Evolutionary conservation across 495 filamentous ascomycete species (phyloP).

Genomic region (Neurospora sp.): DNA sequence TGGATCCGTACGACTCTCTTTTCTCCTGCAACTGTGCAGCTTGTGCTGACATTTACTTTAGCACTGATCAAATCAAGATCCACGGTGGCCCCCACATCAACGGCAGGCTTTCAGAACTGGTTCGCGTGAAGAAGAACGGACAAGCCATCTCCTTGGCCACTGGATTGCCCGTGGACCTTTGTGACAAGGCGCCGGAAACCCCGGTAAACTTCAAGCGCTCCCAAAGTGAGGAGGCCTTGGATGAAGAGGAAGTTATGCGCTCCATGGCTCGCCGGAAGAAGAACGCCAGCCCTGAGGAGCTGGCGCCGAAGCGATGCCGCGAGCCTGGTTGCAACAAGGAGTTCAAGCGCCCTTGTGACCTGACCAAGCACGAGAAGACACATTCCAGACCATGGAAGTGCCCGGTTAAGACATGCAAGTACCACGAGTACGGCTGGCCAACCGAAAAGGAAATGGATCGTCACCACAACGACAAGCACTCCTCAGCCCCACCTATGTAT

Average conservation of each 20-base stretch:
- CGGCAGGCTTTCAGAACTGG: constrained; percentile 67
- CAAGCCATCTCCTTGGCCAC: constrained; percentile 65
- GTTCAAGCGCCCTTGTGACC: constrained; percentile 85
- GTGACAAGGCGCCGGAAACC: constrained; percentile 32
- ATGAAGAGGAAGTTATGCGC: constrained; percentile 67
- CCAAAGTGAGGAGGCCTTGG: constrained; percentile 46
- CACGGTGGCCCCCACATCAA: constrained; percentile 67
- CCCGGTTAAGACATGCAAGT: constrained; percentile 68
- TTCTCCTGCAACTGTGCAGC: background rate
- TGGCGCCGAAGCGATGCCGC: constrained; percentile 59
- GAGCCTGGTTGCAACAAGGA: constrained; percentile 68
- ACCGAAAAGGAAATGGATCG: constrained; percentile 96
- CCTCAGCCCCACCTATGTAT: constrained; percentile 61
- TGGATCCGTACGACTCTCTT: constrained; percentile 37
- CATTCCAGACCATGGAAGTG: constrained; percentile 96
- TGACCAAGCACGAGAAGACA: constrained; percentile 95
- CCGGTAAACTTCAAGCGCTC: constrained; percentile 50
- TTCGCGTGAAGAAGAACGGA: constrained; percentile 64
- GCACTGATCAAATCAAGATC: constrained; percentile 58
- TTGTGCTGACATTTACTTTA: constrained; percentile 33
- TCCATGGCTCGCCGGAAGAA: constrained; percentile 90
- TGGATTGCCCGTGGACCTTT: constrained; percentile 39
- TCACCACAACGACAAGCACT: constrained; percentile 93
- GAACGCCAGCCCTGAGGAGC: constrained; percentile 59
- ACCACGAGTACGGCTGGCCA: constrained; percentile 78